Base-by-base conservation (phyloP, 1,139 yeast species). In the Taphrina communis region DNA sequence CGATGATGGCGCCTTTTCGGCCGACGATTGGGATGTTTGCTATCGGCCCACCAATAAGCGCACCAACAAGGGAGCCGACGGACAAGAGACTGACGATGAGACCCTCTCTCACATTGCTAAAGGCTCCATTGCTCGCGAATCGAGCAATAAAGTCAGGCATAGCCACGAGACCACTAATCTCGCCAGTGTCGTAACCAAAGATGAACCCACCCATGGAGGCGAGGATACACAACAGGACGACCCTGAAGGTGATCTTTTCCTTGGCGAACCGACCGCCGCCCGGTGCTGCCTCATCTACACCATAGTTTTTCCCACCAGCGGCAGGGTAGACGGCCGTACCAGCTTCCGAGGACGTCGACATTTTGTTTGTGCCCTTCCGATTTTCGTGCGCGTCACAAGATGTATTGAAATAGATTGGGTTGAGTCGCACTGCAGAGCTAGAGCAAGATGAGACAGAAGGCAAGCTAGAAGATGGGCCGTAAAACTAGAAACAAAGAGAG, bases 111-210 rank as follows among this genome's bases (percentile, higher is more conserved):
- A 78, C 76, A 41, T 67, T 55, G 38, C 50, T 25, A 42, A 67
- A 61, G 41, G 59, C 71, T 65, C 72, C 73, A 41, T 62, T 61
- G 55, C 52, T 57, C 19, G 86, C 86, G 73, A 88, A 89, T 73
- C 85, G 81, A 51, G 77, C 75, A 67, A 78, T 80, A 76, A 87
- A 91, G 74, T 86, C 86, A 4, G 84, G 79, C 90, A 88, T 88
- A 75, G 86, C 87, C 76, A 88, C 83, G 74, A 89, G 87, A 75
- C 96, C 96, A 50, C 89, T 85, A 75, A 88, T 88, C 73, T 91
- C 87, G 80, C 93, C 92, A 41, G 92, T 87, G 31, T 58, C 62
- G 21, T 58, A 58, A 31, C 62, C 62, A 58, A 58, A 58, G 39
- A 58, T 58, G 62, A 58, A 58, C n/a, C 62, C 62, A 19, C 62